phyloP scores from a whole-genome alignment of 148 eudicot genomes.

The Drosera capensis region DNA sequence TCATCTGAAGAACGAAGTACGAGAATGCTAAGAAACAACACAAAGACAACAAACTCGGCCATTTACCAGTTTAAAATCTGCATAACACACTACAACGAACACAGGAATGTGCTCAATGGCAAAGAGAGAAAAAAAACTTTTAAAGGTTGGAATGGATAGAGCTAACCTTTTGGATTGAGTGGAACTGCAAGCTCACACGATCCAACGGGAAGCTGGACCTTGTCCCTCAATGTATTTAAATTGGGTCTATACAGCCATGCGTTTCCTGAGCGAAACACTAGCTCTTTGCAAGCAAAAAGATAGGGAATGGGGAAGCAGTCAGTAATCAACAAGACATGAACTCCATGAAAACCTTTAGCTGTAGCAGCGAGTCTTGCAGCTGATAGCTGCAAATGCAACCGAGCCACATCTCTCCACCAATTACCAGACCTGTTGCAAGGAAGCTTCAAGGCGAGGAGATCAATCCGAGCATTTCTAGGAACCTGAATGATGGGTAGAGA shows the following conservation, averaged over 20 bases:
- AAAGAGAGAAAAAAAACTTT: not conserved
- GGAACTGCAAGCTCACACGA: conserved; percentile 93
- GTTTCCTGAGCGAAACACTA: conserved; percentile 43
- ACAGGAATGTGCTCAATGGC: no score
- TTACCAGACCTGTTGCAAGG: conserved; percentile 58
- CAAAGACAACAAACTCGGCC: no score
- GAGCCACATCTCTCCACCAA: conserved; percentile 78
- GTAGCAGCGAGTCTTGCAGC: conserved; percentile 70
- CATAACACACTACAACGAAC: no score
- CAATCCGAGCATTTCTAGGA: conserved; percentile 66
- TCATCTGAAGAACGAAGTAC: no score
- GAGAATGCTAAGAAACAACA: no score
- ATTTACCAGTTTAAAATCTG: no score
- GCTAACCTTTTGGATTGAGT: conserved; percentile 63
- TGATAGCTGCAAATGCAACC: conserved; percentile 80
- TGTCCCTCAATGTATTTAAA: conserved; percentile 55
- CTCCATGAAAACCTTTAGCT: conserved; percentile 47
- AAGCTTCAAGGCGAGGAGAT: conserved; percentile 77
- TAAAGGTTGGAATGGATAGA: not conserved
- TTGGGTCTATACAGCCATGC: conserved; percentile 74
- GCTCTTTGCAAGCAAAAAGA: conserved; percentile 81
- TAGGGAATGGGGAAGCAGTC: conserved; percentile 81
- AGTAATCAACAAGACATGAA: conserved; percentile 57
- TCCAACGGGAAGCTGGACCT: conserved; percentile 81
- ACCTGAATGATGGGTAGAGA: conserved; percentile 42